Base-by-base conservation (phyloP, 768 basidiomycete species). In the Myochromella boudieri region DNA sequence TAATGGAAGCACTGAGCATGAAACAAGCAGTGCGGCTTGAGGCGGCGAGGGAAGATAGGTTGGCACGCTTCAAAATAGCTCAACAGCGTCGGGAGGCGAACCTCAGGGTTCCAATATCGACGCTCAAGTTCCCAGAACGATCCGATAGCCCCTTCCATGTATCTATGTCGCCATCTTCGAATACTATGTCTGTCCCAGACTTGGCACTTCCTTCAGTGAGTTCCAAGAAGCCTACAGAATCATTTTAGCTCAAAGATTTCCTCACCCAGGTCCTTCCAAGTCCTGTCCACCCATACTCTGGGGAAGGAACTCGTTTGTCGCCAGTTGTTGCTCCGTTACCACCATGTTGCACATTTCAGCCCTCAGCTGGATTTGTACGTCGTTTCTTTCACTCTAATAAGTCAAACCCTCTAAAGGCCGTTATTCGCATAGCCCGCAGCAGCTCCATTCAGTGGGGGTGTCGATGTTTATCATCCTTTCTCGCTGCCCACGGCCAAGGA, bases 301-400 rank as follows among this genome's bases (percentile, higher is more conserved):
- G 14, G 8, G 28, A 29, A 8, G 14, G 8, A 29, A 14, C 28
- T 8, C 14, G 28, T 14, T 14, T 8, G 8, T 14, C 8, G 8
- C 28, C 14, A 29, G 8, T 12, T n/a, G n/a, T 15, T 6, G 3
- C 22, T 10, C n/a, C 15, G 26, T 6, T 3, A 17, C 21, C 11
- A 5, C 15, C 9, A 31, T n/a, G n/a, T n/a, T n/a, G n/a, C n/a
- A n/a, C n/a, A 12, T 21, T 15, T 17, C 37, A 39, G n/a, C 41
- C 47, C 7, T 6, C 47, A 22, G 18, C 24, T 15, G 47, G 47
- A 5, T 49, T 49, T 26, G 47, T 49, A n/a, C 37, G 47, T 37
- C 3, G 18, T 17, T 33, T 5, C 1, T 20, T 27, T 6, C 15
- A 6, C 2, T 36, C 4, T 34, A 34, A 12, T 24, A 29, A 18